Evolutionary conservation across 2,329 filamentous ascomycete species (phyloP).

Genomic region (Ceratocystis cacaofunesta): DNA sequence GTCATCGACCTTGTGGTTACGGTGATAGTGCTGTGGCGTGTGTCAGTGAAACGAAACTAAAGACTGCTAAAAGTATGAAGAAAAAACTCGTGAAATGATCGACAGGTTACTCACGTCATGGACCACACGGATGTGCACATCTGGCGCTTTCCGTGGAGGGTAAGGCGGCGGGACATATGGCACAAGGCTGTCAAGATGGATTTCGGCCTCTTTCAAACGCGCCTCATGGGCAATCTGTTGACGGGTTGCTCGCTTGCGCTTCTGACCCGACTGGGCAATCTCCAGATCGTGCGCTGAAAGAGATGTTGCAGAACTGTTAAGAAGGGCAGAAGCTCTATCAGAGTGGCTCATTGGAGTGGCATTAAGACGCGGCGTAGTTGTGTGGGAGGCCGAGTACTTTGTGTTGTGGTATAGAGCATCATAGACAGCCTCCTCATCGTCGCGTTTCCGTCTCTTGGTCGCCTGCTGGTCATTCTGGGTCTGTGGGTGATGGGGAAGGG

Average conservation of each 20-base stretch:
- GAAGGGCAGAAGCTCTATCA: constrained; percentile 62
- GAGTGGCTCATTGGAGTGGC: constrained; percentile 55
- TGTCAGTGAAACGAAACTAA: constrained; percentile 1
- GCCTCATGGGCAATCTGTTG: constrained; percentile 71
- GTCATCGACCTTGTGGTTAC: constrained; percentile 70
- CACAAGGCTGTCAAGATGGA: constrained; percentile 53
- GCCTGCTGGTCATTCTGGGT: constrained; percentile 30
- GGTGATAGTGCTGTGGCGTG: constrained; percentile 27
- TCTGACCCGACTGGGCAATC: constrained; percentile 53
- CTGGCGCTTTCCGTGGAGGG: constrained; percentile 78
- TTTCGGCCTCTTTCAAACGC: constrained; percentile 60
- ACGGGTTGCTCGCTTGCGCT: constrained; percentile 66
- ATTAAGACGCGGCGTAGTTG: constrained; percentile 55
- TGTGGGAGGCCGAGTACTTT: constrained; percentile 52
- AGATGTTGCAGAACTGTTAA: constrained; percentile 83
- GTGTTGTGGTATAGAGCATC: constrained; percentile 62
- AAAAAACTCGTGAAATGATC: not conserved
- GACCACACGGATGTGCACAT: constrained; percentile 51
- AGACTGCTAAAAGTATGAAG: not conserved
- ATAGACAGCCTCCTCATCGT: constrained; percentile 35
- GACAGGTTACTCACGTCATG: constrained; percentile 41
- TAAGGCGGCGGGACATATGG: constrained; percentile 77
- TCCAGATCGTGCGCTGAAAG: constrained; percentile 54
- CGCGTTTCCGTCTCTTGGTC: constrained; percentile 61
- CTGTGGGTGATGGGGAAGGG: constrained; percentile 20